Conservation (phyloP, 371 early-diverging fungal species). For the Rhizopus arrhizus region DNA sequence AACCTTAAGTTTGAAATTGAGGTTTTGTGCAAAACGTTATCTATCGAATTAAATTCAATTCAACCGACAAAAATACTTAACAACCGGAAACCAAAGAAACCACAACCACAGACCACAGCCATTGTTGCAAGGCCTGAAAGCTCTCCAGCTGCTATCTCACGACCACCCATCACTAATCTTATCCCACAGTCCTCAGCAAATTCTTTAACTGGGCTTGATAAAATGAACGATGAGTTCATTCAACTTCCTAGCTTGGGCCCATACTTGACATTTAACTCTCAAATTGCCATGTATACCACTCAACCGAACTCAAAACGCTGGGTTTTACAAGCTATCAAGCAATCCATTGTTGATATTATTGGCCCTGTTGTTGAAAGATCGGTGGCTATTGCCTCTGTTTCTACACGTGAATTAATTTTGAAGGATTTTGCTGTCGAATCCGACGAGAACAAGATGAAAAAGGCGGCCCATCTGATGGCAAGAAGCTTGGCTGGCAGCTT, state of each 20-base stretch:
- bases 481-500: conserved; percentile 78
- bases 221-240: conserved; percentile 8
- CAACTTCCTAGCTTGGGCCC: conserved; percentile 65
- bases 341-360: conserved; percentile 86
- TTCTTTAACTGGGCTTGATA: neutral
- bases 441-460: conserved; percentile 89
- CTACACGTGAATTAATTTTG: conserved; percentile 85
- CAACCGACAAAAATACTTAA: conserved; percentile 74
- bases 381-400: conserved; percentile 87
- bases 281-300: conserved; percentile 69
- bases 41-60: conserved; percentile 73
- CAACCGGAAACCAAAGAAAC: conserved; percentile 60
- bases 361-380: conserved; percentile 90
- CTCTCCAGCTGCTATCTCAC: conserved; percentile 22
- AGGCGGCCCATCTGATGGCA: conserved; percentile 93
- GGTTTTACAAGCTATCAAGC: conserved; percentile 85
- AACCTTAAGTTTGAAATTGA: conserved; percentile 97
- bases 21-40: conserved; percentile 90
- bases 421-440: conserved; percentile 95
- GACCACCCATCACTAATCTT: conserved; percentile 20
- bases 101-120: conserved; percentile 5
- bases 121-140: conserved; percentile 33
- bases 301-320: conserved; percentile 83
- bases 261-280: conserved; percentile 73
- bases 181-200: conserved; percentile 6